phyloP scores from a whole-genome alignment of 306 rosid genomes.

The Casuarina glauca region DNA sequence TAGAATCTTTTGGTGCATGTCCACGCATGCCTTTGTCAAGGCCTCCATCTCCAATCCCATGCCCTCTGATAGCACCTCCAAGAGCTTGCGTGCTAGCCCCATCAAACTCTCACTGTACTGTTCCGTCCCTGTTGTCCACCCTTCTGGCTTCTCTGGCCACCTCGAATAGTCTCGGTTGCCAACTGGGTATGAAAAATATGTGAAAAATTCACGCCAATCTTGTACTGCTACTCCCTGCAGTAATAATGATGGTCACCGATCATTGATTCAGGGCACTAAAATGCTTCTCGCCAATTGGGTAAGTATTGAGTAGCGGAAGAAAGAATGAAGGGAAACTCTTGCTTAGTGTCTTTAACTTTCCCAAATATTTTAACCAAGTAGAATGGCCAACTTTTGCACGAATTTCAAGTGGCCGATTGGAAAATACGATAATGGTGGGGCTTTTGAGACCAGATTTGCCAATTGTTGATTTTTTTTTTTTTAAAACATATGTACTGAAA shows the following conservation, averaged over 20 bases:
- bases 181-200: constrained; percentile 64
- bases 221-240: constrained; percentile 68
- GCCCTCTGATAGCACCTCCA: constrained; percentile 79
- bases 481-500: no score
- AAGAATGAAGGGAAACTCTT: no score
- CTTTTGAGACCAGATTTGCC: no score
- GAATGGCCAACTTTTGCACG: no score
- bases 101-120: constrained; percentile 76
- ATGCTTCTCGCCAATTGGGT: no score
- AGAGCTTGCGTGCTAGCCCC: constrained; percentile 63
- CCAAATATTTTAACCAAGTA: no score
- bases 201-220: constrained; percentile 85
- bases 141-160: constrained; percentile 91
- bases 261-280: neutral
- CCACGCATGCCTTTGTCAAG: constrained; percentile 69
- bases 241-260: neutral
- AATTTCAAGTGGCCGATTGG: no score
- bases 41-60: constrained; percentile 88
- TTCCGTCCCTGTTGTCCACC: constrained; percentile 58
- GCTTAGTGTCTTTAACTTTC: no score
- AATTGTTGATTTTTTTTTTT: no score
- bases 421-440: no score
- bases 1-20: constrained; percentile 87
- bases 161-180: constrained; percentile 54
- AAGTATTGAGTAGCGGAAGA: no score